Evolutionary conservation across 495 filamentous ascomycete species (phyloP), one percentile per base, ranked within the genome.

Genomic region (Penicillium canariense): DNA sequence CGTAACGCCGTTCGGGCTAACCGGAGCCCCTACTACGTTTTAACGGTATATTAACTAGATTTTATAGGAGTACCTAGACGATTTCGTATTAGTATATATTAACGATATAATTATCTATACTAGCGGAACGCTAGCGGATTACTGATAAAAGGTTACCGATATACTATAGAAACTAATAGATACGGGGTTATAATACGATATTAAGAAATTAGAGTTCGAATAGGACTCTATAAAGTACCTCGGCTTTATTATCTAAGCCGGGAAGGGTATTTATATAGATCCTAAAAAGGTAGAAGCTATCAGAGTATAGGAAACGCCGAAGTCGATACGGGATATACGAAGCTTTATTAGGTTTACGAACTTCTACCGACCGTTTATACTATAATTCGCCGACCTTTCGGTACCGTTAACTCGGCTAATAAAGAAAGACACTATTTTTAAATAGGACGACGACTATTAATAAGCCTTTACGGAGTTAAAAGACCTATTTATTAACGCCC

Each of bases 401-500:
- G 44, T 7, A 0, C n/a, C 26, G 9, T 10, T 48, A 20, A 22
- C 10, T 8, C 14, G n/a, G 14, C 32, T 66, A 0, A 46, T 43
- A 0, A 47, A 48, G 27, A 60, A 62, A 44, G 56, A 56, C 0
- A 5, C 45, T 0, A 11, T 10, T 5, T 66, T 52, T 31, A 1
- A 50, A 34, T 66, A 36, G 57, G 44, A 40, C 1, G 1, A 52
- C 1, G 10, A 26, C 11, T 23, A 3, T 17, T 1, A 63, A 23
- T 9, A 58, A 30, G 44, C 45, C 17, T 62, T 63, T 36, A 22
- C 51, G 0, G 10, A 54, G 0, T 6, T 63, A 0, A 66, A 66
- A 25, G 14, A 50, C 2, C 8, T 32, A 2, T 50, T 56, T 3
- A 25, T n/a, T 2, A 4, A 23, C 6, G 10, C 4, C 26, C 52